These are phyloP conservation scores for Diplosphaera chodatii DNA, from an alignment of 139 green algal genomes.

Conservation along the genomic window DNA sequence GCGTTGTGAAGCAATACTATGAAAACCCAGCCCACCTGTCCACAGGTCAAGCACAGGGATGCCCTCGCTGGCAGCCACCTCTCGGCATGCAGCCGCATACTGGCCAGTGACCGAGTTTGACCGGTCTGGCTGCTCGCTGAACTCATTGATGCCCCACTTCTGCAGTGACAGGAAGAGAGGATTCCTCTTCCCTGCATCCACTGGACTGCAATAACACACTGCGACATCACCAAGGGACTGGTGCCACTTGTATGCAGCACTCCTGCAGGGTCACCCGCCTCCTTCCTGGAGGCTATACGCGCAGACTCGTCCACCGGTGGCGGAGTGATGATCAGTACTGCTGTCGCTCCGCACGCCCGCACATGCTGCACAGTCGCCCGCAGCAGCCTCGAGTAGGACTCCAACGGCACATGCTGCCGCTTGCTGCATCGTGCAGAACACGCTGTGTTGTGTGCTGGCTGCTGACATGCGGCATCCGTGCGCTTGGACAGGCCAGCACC, in stretches of 20 bases:
- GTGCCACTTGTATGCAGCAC: neutral
- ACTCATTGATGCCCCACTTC: constrained; percentile 15
- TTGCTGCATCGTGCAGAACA: constrained; percentile 22
- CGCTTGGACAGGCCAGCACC: no score
- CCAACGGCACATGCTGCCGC: constrained; percentile 79
- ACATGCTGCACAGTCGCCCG: constrained; percentile 43
- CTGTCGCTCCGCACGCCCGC: constrained; percentile 12
- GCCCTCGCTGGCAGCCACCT: constrained; percentile 29
- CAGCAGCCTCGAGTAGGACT: constrained; percentile 65
- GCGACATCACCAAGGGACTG: no score
- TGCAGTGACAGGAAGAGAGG: neutral
- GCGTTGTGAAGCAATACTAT: no score
- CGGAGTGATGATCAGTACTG: constrained; percentile 67
- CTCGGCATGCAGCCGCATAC: constrained; percentile 48
- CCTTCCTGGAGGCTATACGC: constrained; percentile 22
- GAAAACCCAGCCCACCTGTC: constrained; percentile 42
- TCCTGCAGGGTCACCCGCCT: neutral
- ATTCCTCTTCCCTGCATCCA: no score
- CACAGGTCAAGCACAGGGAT: constrained; percentile 68
- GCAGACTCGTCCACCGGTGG: constrained; percentile 58
- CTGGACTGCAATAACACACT: neutral
- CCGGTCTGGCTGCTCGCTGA: constrained; percentile 25
- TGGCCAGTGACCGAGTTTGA: constrained; percentile 37
- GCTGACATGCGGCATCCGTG: no score
- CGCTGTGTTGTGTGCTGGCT: no score